These are phyloP conservation scores for Ophiostoma quercus DNA, from an alignment of 2,329 filamentous ascomycete species.

Conservation along the genomic window DNA sequence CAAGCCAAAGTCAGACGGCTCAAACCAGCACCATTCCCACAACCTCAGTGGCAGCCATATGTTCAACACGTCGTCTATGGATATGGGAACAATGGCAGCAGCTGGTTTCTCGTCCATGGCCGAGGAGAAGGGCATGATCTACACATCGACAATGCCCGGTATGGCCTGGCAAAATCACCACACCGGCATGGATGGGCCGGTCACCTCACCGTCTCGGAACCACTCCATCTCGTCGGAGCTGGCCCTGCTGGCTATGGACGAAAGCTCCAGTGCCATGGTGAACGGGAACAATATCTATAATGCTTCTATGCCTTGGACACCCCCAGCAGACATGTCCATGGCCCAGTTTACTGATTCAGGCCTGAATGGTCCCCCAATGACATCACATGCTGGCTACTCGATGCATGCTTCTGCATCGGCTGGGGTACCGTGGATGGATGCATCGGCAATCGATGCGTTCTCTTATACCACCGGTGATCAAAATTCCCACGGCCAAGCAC, in stretches of 20 bases:
- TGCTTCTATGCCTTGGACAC: conserved; percentile 39
- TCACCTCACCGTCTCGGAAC: conserved; percentile 31
- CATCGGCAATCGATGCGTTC: conserved; percentile 31
- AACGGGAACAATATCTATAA: conserved; percentile 35
- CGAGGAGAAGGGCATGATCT: conserved; percentile 34
- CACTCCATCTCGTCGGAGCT: conserved; percentile 36
- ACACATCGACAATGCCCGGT: conserved; percentile 27
- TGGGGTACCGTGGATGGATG: conserved; percentile 23
- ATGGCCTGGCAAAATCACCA: conserved; percentile 35
- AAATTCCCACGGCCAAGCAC: not conserved
- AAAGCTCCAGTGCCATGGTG: conserved; percentile 19
- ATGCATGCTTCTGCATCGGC: conserved; percentile 33
- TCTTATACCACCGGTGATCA: conserved; percentile 28
- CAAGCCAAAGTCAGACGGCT: conserved; percentile 43
- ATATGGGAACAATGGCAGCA: conserved; percentile 21
- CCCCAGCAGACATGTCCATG: conserved; percentile 36
- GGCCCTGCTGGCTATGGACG: conserved; percentile 33
- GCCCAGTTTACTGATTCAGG: conserved; percentile 35
- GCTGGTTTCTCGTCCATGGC: conserved; percentile 28
- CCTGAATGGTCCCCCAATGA: conserved; percentile 29
- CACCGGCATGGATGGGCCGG: conserved; percentile 30
- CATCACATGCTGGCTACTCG: conserved; percentile 38
- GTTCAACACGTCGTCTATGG: conserved; percentile 7
- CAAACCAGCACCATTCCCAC: conserved; percentile 25
- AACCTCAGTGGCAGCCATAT: conserved; percentile 8